phyloP scores from a whole-genome alignment of 768 basidiomycete species.

The Phaeotremella skinneri region DNA sequence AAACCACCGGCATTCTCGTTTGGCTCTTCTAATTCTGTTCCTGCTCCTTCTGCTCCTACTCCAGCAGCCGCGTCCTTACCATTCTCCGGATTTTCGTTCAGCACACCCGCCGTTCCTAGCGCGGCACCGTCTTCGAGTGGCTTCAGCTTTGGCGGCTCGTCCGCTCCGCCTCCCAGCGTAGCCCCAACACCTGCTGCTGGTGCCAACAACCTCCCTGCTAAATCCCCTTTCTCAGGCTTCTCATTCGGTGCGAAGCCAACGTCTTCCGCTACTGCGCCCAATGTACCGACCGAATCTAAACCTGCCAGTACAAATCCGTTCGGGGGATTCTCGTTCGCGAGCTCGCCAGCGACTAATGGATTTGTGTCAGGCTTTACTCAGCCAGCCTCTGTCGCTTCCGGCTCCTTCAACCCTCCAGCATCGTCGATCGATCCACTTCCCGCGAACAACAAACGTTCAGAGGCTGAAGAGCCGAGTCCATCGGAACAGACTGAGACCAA shows the following conservation, averaged over 20 bases:
- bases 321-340: conserved; percentile 37
- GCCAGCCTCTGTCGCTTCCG: background rate
- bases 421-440: conserved; percentile 7
- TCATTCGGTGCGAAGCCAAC: background rate
- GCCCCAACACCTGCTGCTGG: conserved; percentile 4
- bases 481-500: too few species aligned
- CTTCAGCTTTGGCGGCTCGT: conserved; percentile 25
- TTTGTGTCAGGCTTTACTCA: background rate
- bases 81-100: conserved; percentile 22
- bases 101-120: conserved; percentile 4
- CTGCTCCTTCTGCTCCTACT: conserved; percentile 1
- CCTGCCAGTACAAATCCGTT: conserved; percentile 31
- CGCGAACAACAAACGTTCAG: too few species aligned
- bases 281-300: conserved; percentile 9
- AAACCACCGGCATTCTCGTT: conserved; percentile 8
- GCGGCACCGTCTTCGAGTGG: conserved; percentile 3
- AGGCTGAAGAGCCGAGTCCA: too few species aligned
- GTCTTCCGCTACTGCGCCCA: background rate
- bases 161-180: conserved; percentile 17
- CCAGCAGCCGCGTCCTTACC: conserved; percentile 11
- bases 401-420: conserved; percentile 12
- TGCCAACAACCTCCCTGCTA: background rate
- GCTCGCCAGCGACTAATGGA: conserved; percentile 6
- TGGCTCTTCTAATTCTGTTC: conserved; percentile 9
- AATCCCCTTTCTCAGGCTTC: background rate